Conservation (phyloP, 169 alveolate species). For the Eimeria nieschulzi region DNA sequence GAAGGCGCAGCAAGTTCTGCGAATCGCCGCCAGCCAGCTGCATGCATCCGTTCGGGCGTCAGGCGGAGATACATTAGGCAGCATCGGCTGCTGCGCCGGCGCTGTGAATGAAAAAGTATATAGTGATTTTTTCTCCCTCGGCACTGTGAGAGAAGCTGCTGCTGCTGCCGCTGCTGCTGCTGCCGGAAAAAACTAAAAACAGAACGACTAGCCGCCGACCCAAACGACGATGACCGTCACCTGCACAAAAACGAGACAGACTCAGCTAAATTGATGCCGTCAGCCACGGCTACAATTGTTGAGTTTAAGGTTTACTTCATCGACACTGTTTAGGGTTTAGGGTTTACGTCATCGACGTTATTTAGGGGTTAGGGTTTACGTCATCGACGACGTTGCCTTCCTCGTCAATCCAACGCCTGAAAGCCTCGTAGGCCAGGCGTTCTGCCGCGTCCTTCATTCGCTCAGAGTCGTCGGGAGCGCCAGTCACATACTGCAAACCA, state of each 20-base stretch:
- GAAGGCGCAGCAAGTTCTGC: no score
- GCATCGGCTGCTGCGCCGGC: no score
- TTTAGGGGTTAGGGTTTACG: slow-evolving; percentile 81
- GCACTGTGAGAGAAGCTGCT: no score
- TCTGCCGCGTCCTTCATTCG: slow-evolving; percentile 79
- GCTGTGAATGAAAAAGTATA: no score
- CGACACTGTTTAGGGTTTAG: slow-evolving; percentile 29
- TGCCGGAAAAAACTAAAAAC: no score
- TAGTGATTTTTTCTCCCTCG: no score
- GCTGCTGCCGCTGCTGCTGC: no score
- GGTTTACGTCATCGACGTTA: slow-evolving; percentile 69
- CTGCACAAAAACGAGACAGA: neutral
- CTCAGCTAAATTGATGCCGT: neutral
- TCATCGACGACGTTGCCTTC: slow-evolving; percentile 91
- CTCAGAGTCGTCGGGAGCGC: neutral
- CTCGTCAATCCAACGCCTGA: slow-evolving; percentile 89
- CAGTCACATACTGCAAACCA: neutral
- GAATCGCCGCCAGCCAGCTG: no score
- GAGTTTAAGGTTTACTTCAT: slow-evolving; percentile 12
- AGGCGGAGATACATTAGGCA: no score
- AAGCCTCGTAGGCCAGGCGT: slow-evolving; percentile 87
- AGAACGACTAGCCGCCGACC: neutral
- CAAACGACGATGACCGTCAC: neutral
- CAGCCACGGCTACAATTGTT: neutral
- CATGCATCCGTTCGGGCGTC: no score